These are phyloP conservation scores for Lipomyces starkeyi DNA, from an alignment of 805 yeast genomes.

Conservation along the genomic window DNA sequence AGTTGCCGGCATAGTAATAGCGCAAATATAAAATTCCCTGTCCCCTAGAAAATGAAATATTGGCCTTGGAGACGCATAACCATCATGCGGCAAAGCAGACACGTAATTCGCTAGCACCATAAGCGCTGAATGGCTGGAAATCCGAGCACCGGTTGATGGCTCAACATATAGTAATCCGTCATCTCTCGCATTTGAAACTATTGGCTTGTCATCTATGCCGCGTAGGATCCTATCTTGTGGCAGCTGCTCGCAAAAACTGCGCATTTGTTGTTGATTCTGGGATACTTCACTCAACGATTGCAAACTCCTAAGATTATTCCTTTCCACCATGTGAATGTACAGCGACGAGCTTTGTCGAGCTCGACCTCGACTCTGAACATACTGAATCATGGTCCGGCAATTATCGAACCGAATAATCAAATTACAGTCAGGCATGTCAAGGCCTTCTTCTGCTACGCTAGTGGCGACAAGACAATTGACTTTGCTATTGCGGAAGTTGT, in stretches of 20 bases:
- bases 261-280: conserved; percentile 9
- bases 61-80: conserved; percentile 7
- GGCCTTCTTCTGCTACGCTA: conserved; percentile 31
- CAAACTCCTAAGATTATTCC: background rate
- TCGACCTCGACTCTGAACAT: conserved; percentile 27
- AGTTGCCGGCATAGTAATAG: conserved; percentile 13
- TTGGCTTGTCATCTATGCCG: background rate
- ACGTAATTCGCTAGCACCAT: conserved; percentile 12
- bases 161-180: conserved; percentile 6
- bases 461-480: conserved; percentile 25
- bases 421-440: conserved; percentile 30
- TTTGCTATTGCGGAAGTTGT: conserved; percentile 14
- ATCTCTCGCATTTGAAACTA: background rate
- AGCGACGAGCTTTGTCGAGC: conserved; percentile 19
- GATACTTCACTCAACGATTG: background rate
- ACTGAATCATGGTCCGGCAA: conserved; percentile 17
- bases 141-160: conserved; percentile 16
- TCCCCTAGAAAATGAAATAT: conserved; percentile 7
- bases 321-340: conserved; percentile 13
- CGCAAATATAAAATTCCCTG: background rate
- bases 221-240: conserved; percentile 8
- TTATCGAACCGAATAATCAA: conserved; percentile 21
- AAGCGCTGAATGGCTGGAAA: conserved; percentile 9
- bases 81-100: conserved; percentile 9
- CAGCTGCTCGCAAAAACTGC: conserved; percentile 6